These are phyloP conservation scores for Leishmania braziliensis DNA, from an alignment of 208 protist genomes.

Conservation along the genomic window DNA sequence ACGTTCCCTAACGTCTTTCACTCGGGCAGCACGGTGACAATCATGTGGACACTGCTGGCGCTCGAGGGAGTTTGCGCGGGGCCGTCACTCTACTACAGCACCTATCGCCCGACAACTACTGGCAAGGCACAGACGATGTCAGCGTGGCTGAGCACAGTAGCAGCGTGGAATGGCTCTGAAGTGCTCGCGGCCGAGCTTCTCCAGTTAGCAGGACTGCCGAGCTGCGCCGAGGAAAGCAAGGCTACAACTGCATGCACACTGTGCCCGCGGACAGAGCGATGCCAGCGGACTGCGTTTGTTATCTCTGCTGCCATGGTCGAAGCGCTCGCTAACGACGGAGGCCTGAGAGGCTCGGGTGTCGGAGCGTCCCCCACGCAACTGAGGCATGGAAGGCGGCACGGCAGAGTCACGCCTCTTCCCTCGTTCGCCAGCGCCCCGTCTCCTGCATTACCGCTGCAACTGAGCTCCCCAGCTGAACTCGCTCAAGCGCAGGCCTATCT, in stretches of 20 bases:
- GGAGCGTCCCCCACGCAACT: background rate
- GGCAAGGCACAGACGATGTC: constrained; percentile 24
- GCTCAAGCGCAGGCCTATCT: constrained; percentile 8
- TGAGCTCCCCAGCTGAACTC: background rate
- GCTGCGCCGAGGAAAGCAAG: background rate
- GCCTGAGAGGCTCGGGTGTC: background rate
- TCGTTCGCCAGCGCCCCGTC: constrained; percentile 7
- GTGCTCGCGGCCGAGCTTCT: background rate
- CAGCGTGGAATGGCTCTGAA: background rate
- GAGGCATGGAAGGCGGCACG: background rate
- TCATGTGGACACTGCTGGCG: constrained; percentile 43
- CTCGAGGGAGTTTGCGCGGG: constrained; percentile 39
- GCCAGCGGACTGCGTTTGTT: constrained; percentile 9
- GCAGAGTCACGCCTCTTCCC: background rate
- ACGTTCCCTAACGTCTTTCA: constrained; percentile 65
- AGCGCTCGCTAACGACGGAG: background rate
- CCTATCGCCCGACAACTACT: constrained; percentile 5
- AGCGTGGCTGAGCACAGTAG: constrained; percentile 7
- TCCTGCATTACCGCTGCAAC: constrained; percentile 6
- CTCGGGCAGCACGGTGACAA: constrained; percentile 46
- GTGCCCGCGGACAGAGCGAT: constrained; percentile 11
- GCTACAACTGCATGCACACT: background rate
- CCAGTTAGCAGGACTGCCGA: background rate
- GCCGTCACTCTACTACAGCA: constrained; percentile 22
- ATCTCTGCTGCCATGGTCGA: background rate